Evolutionary conservation across 1,139 yeast species (phyloP).

Genomic region (Suhomyces kunorum): DNA sequence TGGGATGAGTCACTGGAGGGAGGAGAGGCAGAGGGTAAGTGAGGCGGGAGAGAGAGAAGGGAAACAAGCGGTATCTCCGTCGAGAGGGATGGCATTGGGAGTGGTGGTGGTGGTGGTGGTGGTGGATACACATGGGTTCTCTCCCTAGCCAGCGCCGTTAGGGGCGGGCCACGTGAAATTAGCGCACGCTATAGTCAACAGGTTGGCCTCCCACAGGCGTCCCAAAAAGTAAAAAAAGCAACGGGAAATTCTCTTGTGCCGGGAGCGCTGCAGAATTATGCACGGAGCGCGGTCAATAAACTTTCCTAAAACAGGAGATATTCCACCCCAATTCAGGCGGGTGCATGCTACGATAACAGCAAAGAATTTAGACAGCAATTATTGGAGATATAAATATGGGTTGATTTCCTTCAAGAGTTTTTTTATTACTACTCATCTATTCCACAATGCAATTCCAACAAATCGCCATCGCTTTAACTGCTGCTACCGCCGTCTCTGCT

Average conservation of each 20-base stretch:
- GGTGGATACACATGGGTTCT: too few species aligned
- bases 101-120: too few species aligned
- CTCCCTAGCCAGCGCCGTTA: neutral
- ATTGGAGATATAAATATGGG: conserved; percentile 14
- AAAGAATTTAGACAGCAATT: conserved; percentile 10
- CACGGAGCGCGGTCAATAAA: conserved; percentile 13
- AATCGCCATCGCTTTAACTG: conserved; percentile 45
- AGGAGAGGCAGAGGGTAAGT: neutral
- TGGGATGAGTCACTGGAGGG: conserved; percentile 7
- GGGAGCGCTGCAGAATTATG: conserved; percentile 9
- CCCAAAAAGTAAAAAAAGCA: conserved; percentile 5
- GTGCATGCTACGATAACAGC: conserved; percentile 9
- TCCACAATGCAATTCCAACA: conserved; percentile 47
- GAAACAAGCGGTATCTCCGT: too few species aligned
- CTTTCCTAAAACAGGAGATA: conserved; percentile 14
- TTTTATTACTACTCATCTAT: conserved; percentile 6
- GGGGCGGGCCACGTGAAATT: neutral
- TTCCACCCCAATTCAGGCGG: conserved; percentile 15
- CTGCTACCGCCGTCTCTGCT: conserved; percentile 45
- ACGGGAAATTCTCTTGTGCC: conserved; percentile 4
- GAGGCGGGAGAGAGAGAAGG: neutral
- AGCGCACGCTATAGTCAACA: neutral
- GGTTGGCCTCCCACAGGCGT: conserved; percentile 1
- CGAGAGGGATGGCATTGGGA: neutral
- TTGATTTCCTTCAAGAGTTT: conserved; percentile 6